A percentile compares a stretch with the other conserved stretches of the same genome.
Evolutionary conservation across 2,329 filamentous ascomycete genomes (phyloP).

Genomic region (Stachybotrys echinatus): DNA sequence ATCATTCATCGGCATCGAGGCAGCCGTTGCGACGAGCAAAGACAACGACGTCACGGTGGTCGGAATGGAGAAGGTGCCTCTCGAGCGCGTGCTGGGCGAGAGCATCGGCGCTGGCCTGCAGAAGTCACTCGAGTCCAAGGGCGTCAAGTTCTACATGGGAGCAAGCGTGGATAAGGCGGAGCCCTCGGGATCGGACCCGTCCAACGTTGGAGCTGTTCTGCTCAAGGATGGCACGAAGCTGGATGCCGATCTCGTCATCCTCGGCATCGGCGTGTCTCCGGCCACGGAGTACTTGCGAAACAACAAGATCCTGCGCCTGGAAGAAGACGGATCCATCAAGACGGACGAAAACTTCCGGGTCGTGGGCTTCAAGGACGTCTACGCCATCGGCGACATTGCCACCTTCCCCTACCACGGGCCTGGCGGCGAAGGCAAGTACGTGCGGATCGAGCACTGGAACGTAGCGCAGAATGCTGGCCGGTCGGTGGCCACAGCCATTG

Average conservation of each 20-base stretch:
- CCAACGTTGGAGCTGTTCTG: constrained; percentile 71
- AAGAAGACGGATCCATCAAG: constrained; percentile 78
- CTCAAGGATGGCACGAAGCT: constrained; percentile 83
- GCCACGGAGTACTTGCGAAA: constrained; percentile 77
- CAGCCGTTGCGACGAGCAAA: constrained; percentile 76
- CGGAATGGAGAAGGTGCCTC: constrained; percentile 80
- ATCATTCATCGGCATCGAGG: constrained; percentile 97
- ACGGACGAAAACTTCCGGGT: constrained; percentile 79
- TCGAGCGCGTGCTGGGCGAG: constrained; percentile 80
- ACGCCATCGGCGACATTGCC: constrained; percentile 91
- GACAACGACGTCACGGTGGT: constrained; percentile 82
- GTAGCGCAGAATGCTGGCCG: constrained; percentile 92
- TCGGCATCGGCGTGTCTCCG: constrained; percentile 84
- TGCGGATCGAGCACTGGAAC: constrained; percentile 97
- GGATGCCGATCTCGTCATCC: constrained; percentile 82
- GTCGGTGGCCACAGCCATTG: constrained; percentile 71
- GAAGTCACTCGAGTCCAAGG: constrained; percentile 73
- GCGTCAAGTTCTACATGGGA: constrained; percentile 81
- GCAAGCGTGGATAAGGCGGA: constrained; percentile 80
- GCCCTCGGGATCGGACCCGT: constrained; percentile 60
- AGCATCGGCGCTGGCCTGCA: constrained; percentile 79
- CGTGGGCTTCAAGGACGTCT: constrained; percentile 73
- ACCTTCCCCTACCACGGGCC: constrained; percentile 93
- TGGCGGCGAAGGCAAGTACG: constrained; percentile 65
- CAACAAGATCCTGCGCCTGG: constrained; percentile 64